Base-by-base conservation (phyloP, 2,329 filamentous ascomycete species). In the Cercospora zeae-maydis region DNA sequence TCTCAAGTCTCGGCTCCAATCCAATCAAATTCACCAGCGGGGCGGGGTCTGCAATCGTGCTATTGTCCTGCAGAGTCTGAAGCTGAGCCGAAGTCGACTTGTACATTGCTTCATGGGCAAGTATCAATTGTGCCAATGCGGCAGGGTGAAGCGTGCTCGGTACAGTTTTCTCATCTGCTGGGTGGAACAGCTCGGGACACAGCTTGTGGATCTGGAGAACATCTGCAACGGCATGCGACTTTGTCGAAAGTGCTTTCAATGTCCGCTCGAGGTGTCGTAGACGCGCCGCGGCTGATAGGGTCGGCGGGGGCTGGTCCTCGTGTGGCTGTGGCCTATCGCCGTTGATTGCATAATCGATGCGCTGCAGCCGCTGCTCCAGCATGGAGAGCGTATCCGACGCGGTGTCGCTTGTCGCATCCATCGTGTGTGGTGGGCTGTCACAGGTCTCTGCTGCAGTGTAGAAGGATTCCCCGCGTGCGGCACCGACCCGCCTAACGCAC, bases 1-100 rank as follows among this genome's bases (percentile, higher is more conserved):
- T 83, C 67, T 83, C 83, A 78, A 92, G 88, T 51, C 86, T 82
- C 8, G 87, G 86, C 37, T 81, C 75, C 52, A 90, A 77, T 1
- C 81, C 78, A 2, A 86, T 82, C 5, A 92, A 78, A 36, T 79
- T 78, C 3, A 85, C 81, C 69, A 80, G 77, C 30, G 75, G 71
- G 33, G 76, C 73, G 3, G 79, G 73, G 24, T 77, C 75, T 4
- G 80, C 79, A 9, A 82, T 69, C 2, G 74, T 74, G n/a, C 62
- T 66, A 56, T 79, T 75, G 67, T 80, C 78, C 33, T 78, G 72
- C 24, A 82, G 74, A 1, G 78, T 76, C 30, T 77, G 76, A 34
- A 82, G 75, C 42, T 80, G 78, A 1, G 78, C 77, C 8, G 79
- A 77, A 1, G 74, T 75, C 13, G 75, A 74, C 19, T 75, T 77